Conservation (phyloP, 805 yeast genomes). For the Yarrowia osloensis region DNA sequence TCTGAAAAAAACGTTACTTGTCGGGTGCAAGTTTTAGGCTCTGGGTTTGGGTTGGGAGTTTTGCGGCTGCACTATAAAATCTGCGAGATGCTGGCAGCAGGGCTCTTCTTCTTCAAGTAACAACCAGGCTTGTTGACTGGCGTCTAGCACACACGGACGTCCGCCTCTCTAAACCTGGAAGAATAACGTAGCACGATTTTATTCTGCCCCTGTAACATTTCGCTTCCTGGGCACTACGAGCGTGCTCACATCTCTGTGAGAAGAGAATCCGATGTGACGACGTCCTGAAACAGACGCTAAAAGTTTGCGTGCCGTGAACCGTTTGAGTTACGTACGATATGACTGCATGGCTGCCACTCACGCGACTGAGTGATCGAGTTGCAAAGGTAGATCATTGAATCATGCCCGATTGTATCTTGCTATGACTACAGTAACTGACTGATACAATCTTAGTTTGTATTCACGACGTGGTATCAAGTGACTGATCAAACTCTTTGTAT, state of each 20-base stretch:
- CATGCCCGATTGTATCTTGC: too few species aligned
- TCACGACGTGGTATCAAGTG: too few species aligned
- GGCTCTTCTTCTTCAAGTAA: constrained; percentile 16
- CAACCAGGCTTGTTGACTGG: constrained; percentile 31
- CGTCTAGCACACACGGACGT: constrained; percentile 6
- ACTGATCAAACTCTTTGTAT: too few species aligned
- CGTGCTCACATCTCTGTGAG: constrained; percentile 26
- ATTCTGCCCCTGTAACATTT: constrained; percentile 23
- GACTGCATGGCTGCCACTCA: too few species aligned
- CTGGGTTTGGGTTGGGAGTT: constrained; percentile 13
- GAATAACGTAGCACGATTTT: constrained; percentile 18
- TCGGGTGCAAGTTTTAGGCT: not conserved
- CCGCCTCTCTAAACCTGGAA: constrained; percentile 31
- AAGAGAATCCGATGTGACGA: too few species aligned
- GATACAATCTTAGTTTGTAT: too few species aligned
- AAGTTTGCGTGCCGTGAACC: too few species aligned
- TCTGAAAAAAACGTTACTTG: constrained; percentile 15
- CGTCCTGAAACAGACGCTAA: too few species aligned
- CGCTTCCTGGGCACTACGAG: constrained; percentile 28
- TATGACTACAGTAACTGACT: too few species aligned
- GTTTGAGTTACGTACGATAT: too few species aligned
- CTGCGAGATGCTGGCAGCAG: not conserved
- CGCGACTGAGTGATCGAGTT: too few species aligned
- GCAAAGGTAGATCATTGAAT: too few species aligned
- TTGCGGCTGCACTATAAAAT: not conserved